Base-by-base conservation (phyloP, 2,329 filamentous ascomycete genomes). In the Orbilia quercus region DNA sequence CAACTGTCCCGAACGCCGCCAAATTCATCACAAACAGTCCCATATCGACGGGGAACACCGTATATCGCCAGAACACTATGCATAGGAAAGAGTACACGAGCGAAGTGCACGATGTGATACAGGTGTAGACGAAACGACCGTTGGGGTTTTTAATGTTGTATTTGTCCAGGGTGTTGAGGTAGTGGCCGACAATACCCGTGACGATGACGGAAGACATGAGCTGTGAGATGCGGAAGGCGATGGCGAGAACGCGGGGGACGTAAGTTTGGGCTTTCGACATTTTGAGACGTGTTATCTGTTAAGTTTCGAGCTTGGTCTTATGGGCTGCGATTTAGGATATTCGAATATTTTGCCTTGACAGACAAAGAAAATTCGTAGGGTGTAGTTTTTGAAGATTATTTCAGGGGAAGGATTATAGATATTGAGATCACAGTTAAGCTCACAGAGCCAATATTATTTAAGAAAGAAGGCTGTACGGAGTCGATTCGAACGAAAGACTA, bases 121-220 rank as follows among this genome's bases (percentile, higher is more conserved):
- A 55, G 0, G 69, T 66, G 22, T 73, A 73, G 4, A 73, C 34
- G 48, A 73, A 73, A 11, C 69, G 54, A n/a, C 60, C 60, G 40
- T 66, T 63, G 2, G 69, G 47, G 38, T 31, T 25, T 7, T 20
- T 12, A 25, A 73, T 73, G 12, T 64, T 7, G 51, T 64, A 72
- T 18, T 40, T 34, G 20, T 20, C 34, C 9, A 57, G 50, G 18
- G 69, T 73, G 48, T 60, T 45, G 47, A 66, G 60, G 60, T 73
- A 73, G 69, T 73, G 69, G 12, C 69, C 69, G 7, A 50, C 55
- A n/a, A 73, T 73, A 4, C 69, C 69, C 3, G 60, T 73, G 22
- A 73, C 47, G 53, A 73, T 57, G 11, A 66, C 38, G 3, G 69
- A 50, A n/a, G 60, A 62, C 23, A 73, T 36, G 28, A 73, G 55